Evolutionary conservation across 768 basidiomycete genomes (phyloP).

Genomic region (Zangia roseola): DNA sequence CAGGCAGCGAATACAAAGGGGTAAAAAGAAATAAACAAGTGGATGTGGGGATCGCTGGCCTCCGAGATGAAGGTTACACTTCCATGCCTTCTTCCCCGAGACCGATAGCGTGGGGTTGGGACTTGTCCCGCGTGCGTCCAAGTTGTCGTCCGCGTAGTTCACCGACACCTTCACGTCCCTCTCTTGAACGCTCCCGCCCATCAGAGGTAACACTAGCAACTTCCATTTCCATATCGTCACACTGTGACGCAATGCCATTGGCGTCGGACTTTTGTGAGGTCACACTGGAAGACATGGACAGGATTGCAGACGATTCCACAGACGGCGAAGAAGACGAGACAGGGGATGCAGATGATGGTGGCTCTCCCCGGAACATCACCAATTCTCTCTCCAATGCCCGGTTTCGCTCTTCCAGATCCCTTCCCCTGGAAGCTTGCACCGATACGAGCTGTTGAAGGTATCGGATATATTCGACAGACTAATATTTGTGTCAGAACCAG

Average conservation of each 20-base stretch:
- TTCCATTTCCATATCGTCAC: conserved; percentile 24
- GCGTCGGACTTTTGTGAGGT: conserved; percentile 12
- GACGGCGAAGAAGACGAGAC: conserved; percentile 21
- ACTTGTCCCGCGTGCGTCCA: conserved; percentile 19
- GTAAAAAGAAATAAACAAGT: no score
- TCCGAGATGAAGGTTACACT: conserved; percentile 7
- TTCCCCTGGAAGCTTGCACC: conserved; percentile 73
- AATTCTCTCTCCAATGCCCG: conserved; percentile 36
- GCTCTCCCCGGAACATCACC: conserved; percentile 22
- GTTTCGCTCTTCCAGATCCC: conserved; percentile 76
- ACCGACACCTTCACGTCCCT: not conserved
- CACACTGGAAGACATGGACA: conserved; percentile 16
- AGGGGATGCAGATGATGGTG: conserved; percentile 9
- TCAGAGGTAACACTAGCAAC: conserved; percentile 2
- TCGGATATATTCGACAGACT: conserved; percentile 56
- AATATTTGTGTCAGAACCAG: conserved; percentile 1
- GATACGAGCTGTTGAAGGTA: conserved; percentile 86
- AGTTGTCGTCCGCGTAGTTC: conserved; percentile 20
- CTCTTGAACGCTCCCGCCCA: conserved; percentile 3
- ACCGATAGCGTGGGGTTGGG: conserved; percentile 2
- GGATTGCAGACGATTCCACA: conserved; percentile 11
- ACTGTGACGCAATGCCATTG: not conserved
- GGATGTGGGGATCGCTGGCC: no score
- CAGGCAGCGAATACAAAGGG: no score
- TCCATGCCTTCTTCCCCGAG: conserved; percentile 16